phyloP scores from a whole-genome alignment of 108 stramenopile genomes.

The Cylindrotheca closterium region DNA sequence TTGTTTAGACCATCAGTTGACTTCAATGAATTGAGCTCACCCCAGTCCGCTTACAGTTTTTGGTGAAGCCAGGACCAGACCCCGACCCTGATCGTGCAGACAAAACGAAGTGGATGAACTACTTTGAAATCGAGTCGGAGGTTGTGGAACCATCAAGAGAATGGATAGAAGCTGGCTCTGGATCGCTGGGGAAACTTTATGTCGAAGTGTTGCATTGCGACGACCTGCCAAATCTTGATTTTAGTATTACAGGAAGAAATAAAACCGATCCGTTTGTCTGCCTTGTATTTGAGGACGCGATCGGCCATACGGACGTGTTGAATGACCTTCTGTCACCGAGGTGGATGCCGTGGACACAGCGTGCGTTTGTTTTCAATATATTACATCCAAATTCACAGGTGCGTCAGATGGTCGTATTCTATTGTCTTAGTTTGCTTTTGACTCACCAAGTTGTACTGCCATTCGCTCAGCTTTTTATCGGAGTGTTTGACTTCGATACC shows the following conservation, averaged over 20 bases:
- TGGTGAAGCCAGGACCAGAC: no score
- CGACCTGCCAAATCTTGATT: slow-evolving; percentile 62
- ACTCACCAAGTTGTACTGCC: slow-evolving; percentile 4
- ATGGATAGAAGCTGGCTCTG: slow-evolving; percentile 74
- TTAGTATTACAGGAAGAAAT: slow-evolving; percentile 36
- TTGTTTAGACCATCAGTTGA: no score
- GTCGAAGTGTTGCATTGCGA: slow-evolving; percentile 65
- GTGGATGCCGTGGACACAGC: slow-evolving; percentile 74
- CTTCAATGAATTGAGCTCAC: background rate
- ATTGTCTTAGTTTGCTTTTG: background rate
- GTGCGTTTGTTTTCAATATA: slow-evolving; percentile 74
- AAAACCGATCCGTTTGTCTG: slow-evolving; percentile 69
- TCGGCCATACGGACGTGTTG: slow-evolving; percentile 71
- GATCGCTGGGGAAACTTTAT: slow-evolving; percentile 55
- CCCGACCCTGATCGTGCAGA: slow-evolving; percentile 58
- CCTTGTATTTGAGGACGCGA: slow-evolving; percentile 69
- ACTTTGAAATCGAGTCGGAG: slow-evolving; percentile 44
- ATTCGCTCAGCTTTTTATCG: slow-evolving; percentile 9
- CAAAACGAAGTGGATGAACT: slow-evolving; percentile 50
- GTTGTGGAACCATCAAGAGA: slow-evolving; percentile 36
- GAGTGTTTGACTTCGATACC: slow-evolving; percentile 9
- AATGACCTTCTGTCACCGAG: slow-evolving; percentile 66
- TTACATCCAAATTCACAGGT: slow-evolving; percentile 12
- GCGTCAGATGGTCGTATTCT: background rate
- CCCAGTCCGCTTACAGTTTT: background rate